Base-by-base conservation (phyloP, 805 yeast species). In the Candida arabinofermentans region DNA sequence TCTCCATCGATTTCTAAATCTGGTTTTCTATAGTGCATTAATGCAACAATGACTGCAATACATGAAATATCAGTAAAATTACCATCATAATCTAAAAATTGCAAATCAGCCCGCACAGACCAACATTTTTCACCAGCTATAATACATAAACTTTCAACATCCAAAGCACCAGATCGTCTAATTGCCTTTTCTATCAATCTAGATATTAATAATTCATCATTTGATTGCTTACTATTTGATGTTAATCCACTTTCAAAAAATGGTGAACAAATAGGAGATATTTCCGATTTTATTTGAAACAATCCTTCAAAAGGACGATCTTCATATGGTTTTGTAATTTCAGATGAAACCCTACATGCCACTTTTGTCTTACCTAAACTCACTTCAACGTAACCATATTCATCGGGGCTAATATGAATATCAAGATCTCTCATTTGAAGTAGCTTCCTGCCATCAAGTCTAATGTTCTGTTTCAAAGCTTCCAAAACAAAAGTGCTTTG, bases 301-400 rank as follows among this genome's bases (percentile, higher is more conserved):
- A 85, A 55, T 1, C 99, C 99, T 62, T 93, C 99, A 59, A 87
- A 91, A 0, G 97, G 97, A 41, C 96, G 72, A 51, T 90, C 95
- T 37, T 88, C 96, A 48, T 74, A 83, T 0, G 99, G 99, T 44
- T 77, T 75, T 4, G 77, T 72, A 12, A 93, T 80, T 39, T 79
- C 82, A 9, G 95, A 84, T 14, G 89, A 79, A 5, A 91, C 81
- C 42, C 86, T 71, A 3, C 79, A 88, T 1, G 82, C 73, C 9
- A 86, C 75, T 51, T 77, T 63, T 18, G 98, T 90, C 29, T 75
- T 69, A 0, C 98, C 98, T 59, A 89, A 70, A 13, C 64, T 66
- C 3, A 91, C 81, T 51, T 86, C 87, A 4, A 83, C 95, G 53
- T 79, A 83, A 10, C 97, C 98, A 54, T 76, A 83, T 43, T 83